Evolutionary conservation across 306 rosid genomes (phyloP).

Genomic region (Inga oerstediana): DNA sequence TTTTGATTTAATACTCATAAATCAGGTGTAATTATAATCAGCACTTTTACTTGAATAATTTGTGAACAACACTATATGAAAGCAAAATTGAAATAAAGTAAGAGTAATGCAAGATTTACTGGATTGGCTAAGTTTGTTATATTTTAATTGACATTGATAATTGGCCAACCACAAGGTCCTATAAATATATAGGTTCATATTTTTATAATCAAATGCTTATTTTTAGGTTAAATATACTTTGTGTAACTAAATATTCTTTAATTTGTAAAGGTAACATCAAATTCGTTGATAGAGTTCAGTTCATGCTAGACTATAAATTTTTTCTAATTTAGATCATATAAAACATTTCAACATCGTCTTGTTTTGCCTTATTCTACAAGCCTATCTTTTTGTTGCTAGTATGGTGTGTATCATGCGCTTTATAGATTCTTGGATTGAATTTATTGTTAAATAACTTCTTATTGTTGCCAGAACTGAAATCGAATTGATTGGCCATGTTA

Average conservation of each 20-base stretch:
- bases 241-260: background rate
- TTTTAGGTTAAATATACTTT: background rate
- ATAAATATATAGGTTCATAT: too few relatives aligned
- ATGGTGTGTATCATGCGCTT: background rate
- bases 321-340: background rate
- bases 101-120: background rate
- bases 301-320: background rate
- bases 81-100: background rate
- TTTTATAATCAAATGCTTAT: background rate
- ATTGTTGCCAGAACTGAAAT: background rate
- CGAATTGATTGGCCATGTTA: background rate
- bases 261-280: background rate
- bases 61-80: background rate
- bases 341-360: background rate
- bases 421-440: background rate
- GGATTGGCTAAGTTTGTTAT: background rate
- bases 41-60: background rate
- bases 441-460: background rate
- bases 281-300: background rate
- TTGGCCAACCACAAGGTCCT: background rate
- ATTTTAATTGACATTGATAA: background rate
- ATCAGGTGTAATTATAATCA: background rate
- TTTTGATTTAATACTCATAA: too few relatives aligned
- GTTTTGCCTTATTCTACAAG: background rate
- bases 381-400: background rate